A percentile compares a stretch with the other conserved stretches of the same genome.
phyloP scores from a whole-genome alignment of 2,329 filamentous ascomycete genomes.

The Metarhizium brunneum region DNA sequence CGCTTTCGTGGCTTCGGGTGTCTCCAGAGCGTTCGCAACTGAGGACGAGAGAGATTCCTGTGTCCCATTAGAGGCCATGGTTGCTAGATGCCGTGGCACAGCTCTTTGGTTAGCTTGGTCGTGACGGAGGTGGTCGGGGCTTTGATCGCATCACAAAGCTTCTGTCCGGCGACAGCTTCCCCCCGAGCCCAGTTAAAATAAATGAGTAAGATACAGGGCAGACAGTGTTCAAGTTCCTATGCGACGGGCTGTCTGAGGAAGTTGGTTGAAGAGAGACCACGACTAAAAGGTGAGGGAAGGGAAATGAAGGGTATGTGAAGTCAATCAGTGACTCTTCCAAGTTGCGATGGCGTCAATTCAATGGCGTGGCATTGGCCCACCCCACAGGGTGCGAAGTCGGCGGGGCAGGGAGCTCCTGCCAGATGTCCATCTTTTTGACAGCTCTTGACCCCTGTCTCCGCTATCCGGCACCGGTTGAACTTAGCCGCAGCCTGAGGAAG shows the following conservation, averaged over 20 bases:
- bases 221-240: neutral
- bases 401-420: neutral
- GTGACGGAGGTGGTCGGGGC: neutral
- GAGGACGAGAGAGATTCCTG: constrained; percentile 6
- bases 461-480: too few relatives aligned
- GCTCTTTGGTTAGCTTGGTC: constrained; percentile 2
- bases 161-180: neutral
- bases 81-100: neutral
- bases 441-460: too few relatives aligned
- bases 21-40: constrained; percentile 9
- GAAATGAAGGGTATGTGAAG: neutral
- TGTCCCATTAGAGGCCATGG: constrained; percentile 1
- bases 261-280: neutral
- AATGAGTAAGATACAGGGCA: neutral
- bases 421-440: too few relatives aligned
- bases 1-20: constrained; percentile 9
- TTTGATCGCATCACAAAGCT: neutral
- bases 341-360: constrained; percentile 10
- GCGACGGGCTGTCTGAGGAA: neutral
- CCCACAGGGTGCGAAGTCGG: constrained; percentile 1
- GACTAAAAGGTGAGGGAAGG: neutral
- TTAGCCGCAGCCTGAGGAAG: neutral
- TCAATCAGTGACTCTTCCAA: neutral
- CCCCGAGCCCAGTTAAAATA: neutral
- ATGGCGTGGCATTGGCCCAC: neutral